Base-by-base conservation (phyloP, 805 yeast genomes). In the Suhomyces faveliae region DNA sequence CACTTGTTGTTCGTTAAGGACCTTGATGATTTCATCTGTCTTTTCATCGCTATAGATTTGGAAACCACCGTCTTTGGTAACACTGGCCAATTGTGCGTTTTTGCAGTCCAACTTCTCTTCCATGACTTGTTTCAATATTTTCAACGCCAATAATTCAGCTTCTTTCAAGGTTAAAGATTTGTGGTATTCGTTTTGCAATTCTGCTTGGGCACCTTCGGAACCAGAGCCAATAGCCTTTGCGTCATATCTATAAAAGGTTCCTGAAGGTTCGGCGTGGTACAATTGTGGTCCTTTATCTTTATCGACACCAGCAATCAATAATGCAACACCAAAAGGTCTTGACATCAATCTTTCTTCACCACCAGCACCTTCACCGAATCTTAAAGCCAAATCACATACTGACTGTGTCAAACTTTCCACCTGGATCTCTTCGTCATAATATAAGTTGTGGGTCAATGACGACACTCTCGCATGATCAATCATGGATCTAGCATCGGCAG, bases 161-260 rank as follows among this genome's bases (percentile, higher is more conserved):
- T 95, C 99, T 56, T 84, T 82, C 57, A 94, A 74, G 11, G 97
- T 89, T 60, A 94, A 77, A 17, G 96, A 88, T 56, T 85, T 85
- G 71, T 92, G 98, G 72, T 94, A 94, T 71, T 94, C 97, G 62
- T 91, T 92, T 68, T 91, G 97, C 63, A 94, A 77, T 68, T 94
- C 99, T 1, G 97, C 86, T 71, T 95, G 99, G 1, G 99, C 99
- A 54, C 99, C 99, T 71, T 94, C 99, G 12, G 96, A 87, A 17
- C 99, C 99, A 1, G 97, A 88, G 11, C 99, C 99, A 61, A 95
- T 94, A 10, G 99, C 99, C 72, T 94, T 95, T 23, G 99, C 99
- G 62, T 94, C 97, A 66, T 94, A 94, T 70, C 94, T 83, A 73
- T 94, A 95, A 60, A 90, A 94, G 1, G 99, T 94, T 50, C 99